Evolutionary conservation across 441 rosid genomes (phyloP).

Genomic region (Mallotus repandus): DNA sequence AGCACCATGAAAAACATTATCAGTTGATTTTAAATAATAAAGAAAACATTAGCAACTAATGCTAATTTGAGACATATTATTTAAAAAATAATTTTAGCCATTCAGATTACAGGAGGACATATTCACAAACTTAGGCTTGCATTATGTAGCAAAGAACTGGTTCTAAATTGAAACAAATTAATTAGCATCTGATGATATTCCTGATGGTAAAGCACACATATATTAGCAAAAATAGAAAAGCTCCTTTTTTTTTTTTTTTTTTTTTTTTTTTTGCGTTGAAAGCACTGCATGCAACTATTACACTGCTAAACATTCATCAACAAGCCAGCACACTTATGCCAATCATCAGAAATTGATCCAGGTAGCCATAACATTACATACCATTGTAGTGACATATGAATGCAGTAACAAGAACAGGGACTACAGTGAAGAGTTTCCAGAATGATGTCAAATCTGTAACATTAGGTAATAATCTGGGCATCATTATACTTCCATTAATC

Average conservation of each 20-base stretch:
- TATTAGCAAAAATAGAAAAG: background rate
- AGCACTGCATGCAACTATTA: too few species aligned
- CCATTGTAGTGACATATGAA: constrained; percentile 95
- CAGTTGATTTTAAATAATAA: background rate
- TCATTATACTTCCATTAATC: constrained; percentile 59
- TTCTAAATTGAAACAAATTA: background rate
- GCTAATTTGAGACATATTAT: background rate
- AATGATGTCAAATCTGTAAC: constrained; percentile 66
- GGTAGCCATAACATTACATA: constrained; percentile 29
- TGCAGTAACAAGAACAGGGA: constrained; percentile 94
- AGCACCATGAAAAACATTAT: background rate
- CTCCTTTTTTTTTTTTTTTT: background rate
- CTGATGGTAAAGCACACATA: background rate
- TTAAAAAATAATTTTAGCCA: background rate
- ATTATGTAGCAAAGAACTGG: background rate
- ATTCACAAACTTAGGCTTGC: background rate
- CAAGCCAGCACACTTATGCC: too few species aligned
- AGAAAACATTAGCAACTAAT: background rate
- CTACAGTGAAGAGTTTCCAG: constrained; percentile 85
- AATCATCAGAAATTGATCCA: too few species aligned
- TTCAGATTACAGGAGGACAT: background rate
- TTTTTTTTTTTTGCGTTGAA: too few species aligned
- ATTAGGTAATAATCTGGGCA: constrained; percentile 88
- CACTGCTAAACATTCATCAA: too few species aligned
- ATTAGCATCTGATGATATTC: too few species aligned